Percentiles rank a stretch among this genome's conserved stretches.
phyloP scores from a whole-genome alignment of 768 basidiomycete species.

The Galerina sulciceps region DNA sequence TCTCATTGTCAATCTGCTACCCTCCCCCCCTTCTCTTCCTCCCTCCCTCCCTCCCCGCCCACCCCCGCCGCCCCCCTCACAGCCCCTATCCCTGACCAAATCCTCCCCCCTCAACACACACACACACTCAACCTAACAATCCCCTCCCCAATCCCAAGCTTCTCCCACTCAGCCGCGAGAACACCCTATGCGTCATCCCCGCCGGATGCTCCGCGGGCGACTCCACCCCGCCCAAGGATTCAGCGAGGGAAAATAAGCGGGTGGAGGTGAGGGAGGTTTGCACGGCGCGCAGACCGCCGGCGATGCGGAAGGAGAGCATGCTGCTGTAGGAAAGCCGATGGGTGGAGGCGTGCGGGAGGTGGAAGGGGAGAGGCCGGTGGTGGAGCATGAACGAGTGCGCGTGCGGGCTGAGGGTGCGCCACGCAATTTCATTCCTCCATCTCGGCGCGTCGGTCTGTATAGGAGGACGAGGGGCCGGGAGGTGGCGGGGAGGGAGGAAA shows the following conservation, averaged over 20 bases:
- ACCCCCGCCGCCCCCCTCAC: too few relatives aligned
- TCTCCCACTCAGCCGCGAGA: slow-evolving; percentile 65
- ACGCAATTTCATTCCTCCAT: slow-evolving; percentile 78
- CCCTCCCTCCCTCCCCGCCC: too few relatives aligned
- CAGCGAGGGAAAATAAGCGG: slow-evolving; percentile 79
- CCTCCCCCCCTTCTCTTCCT: too few relatives aligned
- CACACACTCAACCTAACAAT: too few relatives aligned
- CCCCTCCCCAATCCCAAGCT: slow-evolving; percentile 78
- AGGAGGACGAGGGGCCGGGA: slow-evolving; percentile 74
- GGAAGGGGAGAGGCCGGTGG: not conserved
- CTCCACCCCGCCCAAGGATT: slow-evolving; percentile 92
- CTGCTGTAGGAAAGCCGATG: slow-evolving; percentile 89
- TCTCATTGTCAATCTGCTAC: too few relatives aligned
- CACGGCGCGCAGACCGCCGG: slow-evolving; percentile 58
- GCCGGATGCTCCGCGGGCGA: slow-evolving; percentile 86
- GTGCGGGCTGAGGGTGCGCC: slow-evolving; percentile 65
- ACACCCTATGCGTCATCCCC: slow-evolving; percentile 87
- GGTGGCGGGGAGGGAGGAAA: slow-evolving; percentile 89
- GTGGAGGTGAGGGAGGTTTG: slow-evolving; percentile 69
- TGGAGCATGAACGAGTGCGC: slow-evolving; percentile 52
- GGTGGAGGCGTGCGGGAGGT: slow-evolving; percentile 24
- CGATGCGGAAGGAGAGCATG: slow-evolving; percentile 83
- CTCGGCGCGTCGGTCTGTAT: slow-evolving; percentile 47
- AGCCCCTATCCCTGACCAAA: too few relatives aligned
- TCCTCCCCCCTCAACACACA: too few relatives aligned